Evolutionary conservation across 495 filamentous ascomycete genomes (phyloP).

Genomic region (Hypoxylon fuscum): DNA sequence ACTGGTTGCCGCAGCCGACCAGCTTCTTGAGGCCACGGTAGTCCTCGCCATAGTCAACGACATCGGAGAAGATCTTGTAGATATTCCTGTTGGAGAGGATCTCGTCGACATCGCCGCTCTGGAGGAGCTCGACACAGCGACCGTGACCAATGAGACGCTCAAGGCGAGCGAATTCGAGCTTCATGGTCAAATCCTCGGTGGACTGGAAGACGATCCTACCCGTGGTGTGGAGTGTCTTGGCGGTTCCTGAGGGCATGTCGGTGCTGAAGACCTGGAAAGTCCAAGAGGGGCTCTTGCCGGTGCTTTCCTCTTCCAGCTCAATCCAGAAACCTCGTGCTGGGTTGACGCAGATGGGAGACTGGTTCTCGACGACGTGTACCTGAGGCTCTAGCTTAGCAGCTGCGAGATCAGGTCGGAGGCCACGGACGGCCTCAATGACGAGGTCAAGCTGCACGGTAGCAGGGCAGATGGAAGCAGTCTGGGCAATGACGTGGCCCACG

Average conservation of each 20-base stretch:
- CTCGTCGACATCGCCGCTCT: slow-evolving; percentile 53
- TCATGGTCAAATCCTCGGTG: slow-evolving; percentile 34
- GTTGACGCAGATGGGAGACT: slow-evolving; percentile 54
- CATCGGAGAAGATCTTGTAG: slow-evolving; percentile 55
- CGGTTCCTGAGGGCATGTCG: slow-evolving; percentile 34
- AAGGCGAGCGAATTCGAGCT: slow-evolving; percentile 54
- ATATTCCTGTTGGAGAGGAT: slow-evolving; percentile 60
- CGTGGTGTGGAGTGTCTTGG: slow-evolving; percentile 38
- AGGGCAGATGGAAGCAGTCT: slow-evolving; percentile 60
- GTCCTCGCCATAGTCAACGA: slow-evolving; percentile 58
- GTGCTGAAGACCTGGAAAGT: slow-evolving; percentile 28
- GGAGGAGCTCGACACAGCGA: slow-evolving; percentile 52
- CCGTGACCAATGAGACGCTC: slow-evolving; percentile 53
- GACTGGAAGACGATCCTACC: slow-evolving; percentile 46
- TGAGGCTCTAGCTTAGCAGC: slow-evolving; percentile 43
- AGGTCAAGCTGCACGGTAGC: slow-evolving; percentile 58
- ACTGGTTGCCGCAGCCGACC: slow-evolving; percentile 54
- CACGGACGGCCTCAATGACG: slow-evolving; percentile 57
- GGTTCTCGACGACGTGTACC: slow-evolving; percentile 50
- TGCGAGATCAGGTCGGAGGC: slow-evolving; percentile 46
- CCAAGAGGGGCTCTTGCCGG: slow-evolving; percentile 25
- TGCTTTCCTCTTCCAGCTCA: slow-evolving; percentile 38
- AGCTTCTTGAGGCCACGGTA: slow-evolving; percentile 59
- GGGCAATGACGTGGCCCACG: slow-evolving; percentile 55
- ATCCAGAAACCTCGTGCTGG: slow-evolving; percentile 50